These are phyloP conservation scores for Hypocreales sp. DNA, from an alignment of 2,329 filamentous ascomycete species.

Conservation along the genomic window DNA sequence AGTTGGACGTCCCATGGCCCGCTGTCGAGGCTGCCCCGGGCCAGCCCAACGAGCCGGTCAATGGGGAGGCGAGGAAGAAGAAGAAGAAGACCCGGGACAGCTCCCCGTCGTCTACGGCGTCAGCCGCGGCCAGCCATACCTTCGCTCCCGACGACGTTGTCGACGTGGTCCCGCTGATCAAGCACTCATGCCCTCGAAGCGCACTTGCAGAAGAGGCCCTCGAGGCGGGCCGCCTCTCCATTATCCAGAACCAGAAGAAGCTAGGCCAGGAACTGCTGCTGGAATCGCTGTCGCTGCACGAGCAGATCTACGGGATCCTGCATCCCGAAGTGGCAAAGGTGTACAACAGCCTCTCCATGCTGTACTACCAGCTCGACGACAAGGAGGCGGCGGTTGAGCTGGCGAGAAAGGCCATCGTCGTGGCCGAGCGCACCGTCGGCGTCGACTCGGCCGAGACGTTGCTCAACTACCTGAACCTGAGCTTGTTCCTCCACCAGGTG, in stretches of 20 bases:
- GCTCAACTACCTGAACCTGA: slow-evolving; percentile 89
- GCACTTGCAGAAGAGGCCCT: slow-evolving; percentile 87
- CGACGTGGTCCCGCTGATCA: slow-evolving; percentile 87
- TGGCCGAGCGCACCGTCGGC: slow-evolving; percentile 85
- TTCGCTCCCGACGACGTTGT: slow-evolving; percentile 77
- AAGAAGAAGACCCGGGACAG: slow-evolving; percentile 42
- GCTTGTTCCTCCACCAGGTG: slow-evolving; percentile 80
- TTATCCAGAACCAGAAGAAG: slow-evolving; percentile 88
- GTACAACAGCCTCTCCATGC: slow-evolving; percentile 87
- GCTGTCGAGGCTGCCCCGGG: slow-evolving; percentile 15
- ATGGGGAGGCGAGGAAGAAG: slow-evolving; percentile 40
- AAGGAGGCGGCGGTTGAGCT: slow-evolving; percentile 92
- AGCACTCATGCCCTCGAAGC: slow-evolving; percentile 86
- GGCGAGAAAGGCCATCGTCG: slow-evolving; percentile 89
- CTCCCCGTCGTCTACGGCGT: slow-evolving; percentile 30
- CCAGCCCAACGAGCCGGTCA: slow-evolving; percentile 21
- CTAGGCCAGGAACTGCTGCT: slow-evolving; percentile 88
- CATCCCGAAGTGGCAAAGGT: slow-evolving; percentile 92
- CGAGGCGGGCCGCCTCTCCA: slow-evolving; percentile 90
- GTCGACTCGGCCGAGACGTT: slow-evolving; percentile 90
- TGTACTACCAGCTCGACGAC: slow-evolving; percentile 96
- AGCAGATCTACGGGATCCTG: slow-evolving; percentile 96
- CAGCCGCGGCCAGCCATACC: slow-evolving; percentile 23
- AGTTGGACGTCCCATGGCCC: slow-evolving; percentile 15
- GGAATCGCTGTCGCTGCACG: slow-evolving; percentile 90